Conservation (phyloP, 2,329 filamentous ascomycete species). For the Aspergillus tanneri region DNA sequence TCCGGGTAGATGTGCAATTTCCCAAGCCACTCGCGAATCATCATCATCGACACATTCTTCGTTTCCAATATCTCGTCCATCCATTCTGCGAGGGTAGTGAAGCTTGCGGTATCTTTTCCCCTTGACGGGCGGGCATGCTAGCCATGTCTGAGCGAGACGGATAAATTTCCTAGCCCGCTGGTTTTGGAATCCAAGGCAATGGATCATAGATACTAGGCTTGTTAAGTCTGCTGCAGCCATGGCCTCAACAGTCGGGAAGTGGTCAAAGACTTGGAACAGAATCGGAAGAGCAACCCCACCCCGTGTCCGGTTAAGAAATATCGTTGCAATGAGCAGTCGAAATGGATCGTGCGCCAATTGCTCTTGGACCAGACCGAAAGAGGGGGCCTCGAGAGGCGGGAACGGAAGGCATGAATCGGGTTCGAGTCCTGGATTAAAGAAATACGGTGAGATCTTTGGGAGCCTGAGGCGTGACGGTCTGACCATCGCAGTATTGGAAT, state of each 20-base stretch:
- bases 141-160: slow-evolving; percentile 68
- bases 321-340: slow-evolving; percentile 75
- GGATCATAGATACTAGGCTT: slow-evolving; percentile 63
- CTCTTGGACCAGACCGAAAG: slow-evolving; percentile 83
- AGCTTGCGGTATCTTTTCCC: slow-evolving; percentile 58
- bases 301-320: slow-evolving; percentile 79
- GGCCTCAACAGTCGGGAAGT: slow-evolving; percentile 64
- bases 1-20: slow-evolving; percentile 81
- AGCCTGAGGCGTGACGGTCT: slow-evolving; percentile 20
- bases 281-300: slow-evolving; percentile 73
- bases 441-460: slow-evolving; percentile 45
- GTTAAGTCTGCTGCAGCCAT: slow-evolving; percentile 59
- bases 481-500: slow-evolving; percentile 7
- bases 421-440: slow-evolving; percentile 33
- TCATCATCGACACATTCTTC: slow-evolving; percentile 52
- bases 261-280: slow-evolving; percentile 65
- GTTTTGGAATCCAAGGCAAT: slow-evolving; percentile 68
- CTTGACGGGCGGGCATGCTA: slow-evolving; percentile 60
- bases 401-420: slow-evolving; percentile 56
- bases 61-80: slow-evolving; percentile 50
- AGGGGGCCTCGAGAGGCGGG: slow-evolving; percentile 60
- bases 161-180: slow-evolving; percentile 68
- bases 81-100: slow-evolving; percentile 54
- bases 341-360: slow-evolving; percentile 73
- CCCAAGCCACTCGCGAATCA: slow-evolving; percentile 63